phyloP scores from a whole-genome alignment of 2,329 filamentous ascomycete genomes.

The Hymenoscyphus fructigenus region DNA sequence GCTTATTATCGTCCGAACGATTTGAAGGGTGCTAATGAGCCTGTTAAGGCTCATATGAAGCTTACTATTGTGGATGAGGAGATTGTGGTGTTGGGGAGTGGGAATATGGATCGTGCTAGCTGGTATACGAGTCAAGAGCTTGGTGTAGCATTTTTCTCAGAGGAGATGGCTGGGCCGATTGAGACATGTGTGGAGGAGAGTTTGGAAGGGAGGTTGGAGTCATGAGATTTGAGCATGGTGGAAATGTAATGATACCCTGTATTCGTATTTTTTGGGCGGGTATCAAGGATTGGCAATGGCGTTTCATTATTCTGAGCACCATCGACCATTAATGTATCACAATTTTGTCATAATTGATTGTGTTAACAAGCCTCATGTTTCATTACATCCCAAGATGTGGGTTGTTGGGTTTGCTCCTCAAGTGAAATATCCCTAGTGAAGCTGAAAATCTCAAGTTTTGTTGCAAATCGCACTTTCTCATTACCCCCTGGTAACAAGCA shows the following conservation, averaged over 20 bases:
- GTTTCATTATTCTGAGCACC: no score
- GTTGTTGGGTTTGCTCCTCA: no score
- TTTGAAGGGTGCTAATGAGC: constrained; percentile 46
- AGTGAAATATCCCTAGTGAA: no score
- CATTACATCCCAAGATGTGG: no score
- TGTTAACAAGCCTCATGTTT: no score
- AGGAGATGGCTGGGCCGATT: constrained; percentile 37
- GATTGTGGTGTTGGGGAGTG: constrained; percentile 70
- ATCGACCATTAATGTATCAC: no score
- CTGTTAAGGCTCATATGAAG: constrained; percentile 76
- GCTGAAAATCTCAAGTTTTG: no score
- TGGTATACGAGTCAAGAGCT: constrained; percentile 88
- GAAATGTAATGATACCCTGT: neutral
- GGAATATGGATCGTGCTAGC: constrained; percentile 81
- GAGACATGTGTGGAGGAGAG: constrained; percentile 17
- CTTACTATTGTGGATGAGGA: constrained; percentile 70
- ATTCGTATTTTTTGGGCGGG: neutral
- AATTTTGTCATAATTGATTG: no score
- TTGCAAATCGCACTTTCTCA: no score
- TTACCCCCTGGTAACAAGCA: no score
- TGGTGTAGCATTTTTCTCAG: constrained; percentile 58
- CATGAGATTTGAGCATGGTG: neutral
- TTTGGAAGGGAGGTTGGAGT: constrained; percentile 18
- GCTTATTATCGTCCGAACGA: constrained; percentile 12
- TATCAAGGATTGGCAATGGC: no score